phyloP scores from a whole-genome alignment of 345 rosid species.

The Conringia planisiliqua region DNA sequence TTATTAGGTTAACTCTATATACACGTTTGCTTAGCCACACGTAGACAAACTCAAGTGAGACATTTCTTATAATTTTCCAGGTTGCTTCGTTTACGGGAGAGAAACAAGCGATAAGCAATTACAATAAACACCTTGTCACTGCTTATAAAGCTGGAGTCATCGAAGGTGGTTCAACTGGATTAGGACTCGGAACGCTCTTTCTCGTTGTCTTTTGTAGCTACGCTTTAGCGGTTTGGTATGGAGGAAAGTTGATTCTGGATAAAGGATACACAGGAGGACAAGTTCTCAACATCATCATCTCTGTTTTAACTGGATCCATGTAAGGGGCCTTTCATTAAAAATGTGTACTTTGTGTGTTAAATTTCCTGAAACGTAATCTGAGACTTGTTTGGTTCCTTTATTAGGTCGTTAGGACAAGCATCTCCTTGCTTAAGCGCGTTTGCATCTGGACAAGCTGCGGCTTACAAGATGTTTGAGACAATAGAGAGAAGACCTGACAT shows the following conservation, averaged over 20 bases:
- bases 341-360: background rate
- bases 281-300: slow-evolving; percentile 64
- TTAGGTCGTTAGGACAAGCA: slow-evolving; percentile 70
- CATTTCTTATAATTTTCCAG: slow-evolving; percentile 39
- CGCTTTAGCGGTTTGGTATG: slow-evolving; percentile 74
- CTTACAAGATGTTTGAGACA: slow-evolving; percentile 59
- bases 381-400: background rate
- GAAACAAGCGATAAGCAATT: slow-evolving; percentile 60
- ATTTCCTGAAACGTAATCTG: background rate
- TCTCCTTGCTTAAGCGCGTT: slow-evolving; percentile 52
- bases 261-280: slow-evolving; percentile 73
- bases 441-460: slow-evolving; percentile 63
- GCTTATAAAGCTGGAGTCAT: slow-evolving; percentile 65
- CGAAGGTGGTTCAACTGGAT: slow-evolving; percentile 67
- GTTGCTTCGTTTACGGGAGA: slow-evolving; percentile 93
- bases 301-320: slow-evolving; percentile 81
- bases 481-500: slow-evolving; percentile 51
- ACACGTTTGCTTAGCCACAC: background rate
- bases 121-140: slow-evolving; percentile 50
- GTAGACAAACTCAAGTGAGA: background rate
- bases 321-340: slow-evolving; percentile 36
- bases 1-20: background rate
- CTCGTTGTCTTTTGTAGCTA: slow-evolving; percentile 51
- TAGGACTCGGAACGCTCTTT: slow-evolving; percentile 57
- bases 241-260: slow-evolving; percentile 69